Evolutionary conservation across 306 rosid genomes (phyloP), one percentile per base, ranked within the genome.

Genomic region (Albizia julibrissin): DNA sequence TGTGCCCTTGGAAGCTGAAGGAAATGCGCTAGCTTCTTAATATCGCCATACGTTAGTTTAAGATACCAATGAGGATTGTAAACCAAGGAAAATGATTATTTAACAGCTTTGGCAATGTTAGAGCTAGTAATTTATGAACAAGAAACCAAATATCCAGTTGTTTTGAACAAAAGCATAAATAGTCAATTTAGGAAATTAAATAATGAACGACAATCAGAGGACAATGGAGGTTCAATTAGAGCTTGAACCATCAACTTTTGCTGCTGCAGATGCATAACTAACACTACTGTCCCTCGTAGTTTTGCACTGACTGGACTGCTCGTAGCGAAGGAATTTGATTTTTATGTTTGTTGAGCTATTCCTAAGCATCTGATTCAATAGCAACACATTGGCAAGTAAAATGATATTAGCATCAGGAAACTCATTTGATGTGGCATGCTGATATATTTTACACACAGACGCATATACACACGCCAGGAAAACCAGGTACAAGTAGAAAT

Each of bases 241-340:
- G 84, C 90, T 85, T 87, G 91, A 93, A 72, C 75, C 87, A 64
- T 91, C 92, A 69, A 85, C 39, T 83, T 86, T 94, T 68, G 98
- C 99, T 29, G 99, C 98, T 15, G 98, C 99, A 18, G 99, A 93
- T 81, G 99, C 99, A 84, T 93, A 96, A 82, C 99, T 96, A 44
- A 96, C 99, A 40, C 99, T 96, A 86, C 98, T 92, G 79, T 96
- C 99, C 84, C 94, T 86, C 69, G 40, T 80, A 64, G 85, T 90
- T 56, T 89, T 87, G 97, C 99, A 96, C 74, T 88, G 96, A 80
- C 94, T 93, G 19, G 99, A 96, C 78, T 96, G 99, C 84, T 96
- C 97, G 39, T 96, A 96, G 31, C 89, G 92, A 62, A 96, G 97
- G 82, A 96, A 96, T 62, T 90, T 92, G 31, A 96, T 61, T 84